phyloP scores from a whole-genome alignment of 805 yeast genomes.

The Candida krabiensis region DNA sequence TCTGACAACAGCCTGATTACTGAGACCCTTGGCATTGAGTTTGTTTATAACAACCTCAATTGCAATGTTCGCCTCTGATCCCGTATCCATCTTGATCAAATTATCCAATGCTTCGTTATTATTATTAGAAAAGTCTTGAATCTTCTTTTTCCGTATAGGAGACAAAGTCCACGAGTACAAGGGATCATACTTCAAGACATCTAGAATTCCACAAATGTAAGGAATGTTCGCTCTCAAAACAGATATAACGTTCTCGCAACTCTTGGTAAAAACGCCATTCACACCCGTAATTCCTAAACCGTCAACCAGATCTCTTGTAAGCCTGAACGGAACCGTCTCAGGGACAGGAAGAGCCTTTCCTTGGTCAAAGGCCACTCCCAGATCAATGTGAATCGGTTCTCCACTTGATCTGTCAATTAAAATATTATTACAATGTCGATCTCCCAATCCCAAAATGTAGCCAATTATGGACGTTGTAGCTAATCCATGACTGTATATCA shows the following conservation, averaged over 20 bases:
- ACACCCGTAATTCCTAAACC: conserved; percentile 90
- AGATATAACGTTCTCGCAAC: conserved; percentile 71
- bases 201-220: conserved; percentile 75
- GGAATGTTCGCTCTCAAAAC: conserved; percentile 66
- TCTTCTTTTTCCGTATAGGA: conserved; percentile 58
- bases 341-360: conserved; percentile 84
- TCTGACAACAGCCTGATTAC: conserved; percentile 81
- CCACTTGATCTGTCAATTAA: conserved; percentile 79
- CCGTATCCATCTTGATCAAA: conserved; percentile 30
- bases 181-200: conserved; percentile 90
- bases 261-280: conserved; percentile 70
- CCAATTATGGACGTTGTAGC: conserved; percentile 90
- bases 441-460: conserved; percentile 87
- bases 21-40: conserved; percentile 62
- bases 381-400: conserved; percentile 92
- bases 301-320: conserved; percentile 88
- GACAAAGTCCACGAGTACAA: conserved; percentile 89
- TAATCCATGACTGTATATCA: conserved; percentile 69
- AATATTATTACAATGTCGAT: conserved; percentile 90
- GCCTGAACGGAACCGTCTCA: conserved; percentile 89
- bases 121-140: conserved; percentile 41
- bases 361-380: conserved; percentile 96
- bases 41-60: conserved; percentile 71
- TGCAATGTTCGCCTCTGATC: conserved; percentile 79
- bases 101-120: conserved; percentile 21